Base-by-base conservation (phyloP, 306 rosid genomes). In the Acmispon strigosus region DNA sequence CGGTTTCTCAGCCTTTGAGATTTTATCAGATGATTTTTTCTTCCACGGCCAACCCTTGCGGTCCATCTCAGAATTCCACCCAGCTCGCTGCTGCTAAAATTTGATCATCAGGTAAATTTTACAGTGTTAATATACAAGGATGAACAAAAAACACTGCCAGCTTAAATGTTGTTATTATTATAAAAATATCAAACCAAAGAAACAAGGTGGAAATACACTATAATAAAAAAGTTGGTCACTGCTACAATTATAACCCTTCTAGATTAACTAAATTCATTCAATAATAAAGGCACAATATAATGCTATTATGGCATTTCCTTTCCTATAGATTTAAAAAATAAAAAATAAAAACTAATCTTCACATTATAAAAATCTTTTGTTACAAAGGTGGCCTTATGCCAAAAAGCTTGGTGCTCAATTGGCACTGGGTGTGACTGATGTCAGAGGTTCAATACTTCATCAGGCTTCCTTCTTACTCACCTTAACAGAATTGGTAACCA, bases 31-130 rank as follows among this genome's bases (percentile, higher is more conserved):
- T 53, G 96, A 74, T 42, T 82, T 90, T 75, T 90, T 93, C 92
- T 90, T 93, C 97, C 98, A 90, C 1, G 84, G 97, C 98, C 98
- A 93, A 68, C 98, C 71, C 39, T 92, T 84, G 16, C 96, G 86
- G 48, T 92, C 98, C 98, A 90, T 93, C 54, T 57, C 80, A 80
- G 67, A 77, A 75, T 80, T 64, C 41, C 27, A 61, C 41, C 59
- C 85, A 77, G 80, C 80, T 32, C 55, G 48, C 32, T 20, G 18
- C 22, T 67, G 17, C 18, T 61, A 24, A 63, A 71, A 54, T 44
- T 60, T 55, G 5, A 70, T 2, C 2, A 49, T 24, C 1, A 48
- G 18, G 43, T 62, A 48, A 5, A 27, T 27, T 36, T 27, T 6
- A 24, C 9, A 59, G 51, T 39, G 42, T 15, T 39, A 10, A 19